Conservation (phyloP, 2,329 filamentous ascomycete genomes). For the Claviceps pusilla region DNA sequence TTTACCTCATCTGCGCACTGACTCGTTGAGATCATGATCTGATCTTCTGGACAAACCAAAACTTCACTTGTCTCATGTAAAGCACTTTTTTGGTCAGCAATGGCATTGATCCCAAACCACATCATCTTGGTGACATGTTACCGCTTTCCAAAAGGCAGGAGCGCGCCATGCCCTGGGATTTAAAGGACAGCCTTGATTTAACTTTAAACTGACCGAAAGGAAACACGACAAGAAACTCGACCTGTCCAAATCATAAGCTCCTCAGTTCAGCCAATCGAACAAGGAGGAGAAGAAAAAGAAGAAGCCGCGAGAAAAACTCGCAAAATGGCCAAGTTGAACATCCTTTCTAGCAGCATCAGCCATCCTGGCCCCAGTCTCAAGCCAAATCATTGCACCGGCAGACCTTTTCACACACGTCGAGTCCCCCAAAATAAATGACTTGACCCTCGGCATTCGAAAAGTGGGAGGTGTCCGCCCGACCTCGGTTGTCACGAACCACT, state of each 20-base stretch:
- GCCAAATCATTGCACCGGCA: not conserved
- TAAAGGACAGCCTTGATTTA: too few species aligned
- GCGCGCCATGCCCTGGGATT: not conserved
- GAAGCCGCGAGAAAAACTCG: not conserved
- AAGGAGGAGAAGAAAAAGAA: not conserved
- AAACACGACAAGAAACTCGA: not conserved
- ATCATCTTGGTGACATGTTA: not conserved
- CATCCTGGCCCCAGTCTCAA: not conserved
- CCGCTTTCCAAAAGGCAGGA: not conserved
- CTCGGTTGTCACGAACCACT: conserved; percentile 1
- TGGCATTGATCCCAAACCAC: too few species aligned
- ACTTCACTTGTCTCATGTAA: too few species aligned
- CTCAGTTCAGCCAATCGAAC: not conserved
- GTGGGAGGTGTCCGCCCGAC: not conserved
- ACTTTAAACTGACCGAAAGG: not conserved
- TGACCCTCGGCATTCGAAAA: conserved; percentile 3
- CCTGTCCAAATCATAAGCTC: not conserved
- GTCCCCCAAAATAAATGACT: not conserved
- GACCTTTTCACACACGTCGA: conserved; percentile 2
- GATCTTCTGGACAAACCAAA: not conserved
- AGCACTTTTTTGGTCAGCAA: too few species aligned
- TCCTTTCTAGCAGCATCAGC: not conserved
- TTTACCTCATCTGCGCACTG: not conserved
- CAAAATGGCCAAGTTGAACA: not conserved
- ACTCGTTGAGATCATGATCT: conserved; percentile 1